Base-by-base conservation (phyloP, 2,329 filamentous ascomycete genomes). In the Catunica adiposa region DNA sequence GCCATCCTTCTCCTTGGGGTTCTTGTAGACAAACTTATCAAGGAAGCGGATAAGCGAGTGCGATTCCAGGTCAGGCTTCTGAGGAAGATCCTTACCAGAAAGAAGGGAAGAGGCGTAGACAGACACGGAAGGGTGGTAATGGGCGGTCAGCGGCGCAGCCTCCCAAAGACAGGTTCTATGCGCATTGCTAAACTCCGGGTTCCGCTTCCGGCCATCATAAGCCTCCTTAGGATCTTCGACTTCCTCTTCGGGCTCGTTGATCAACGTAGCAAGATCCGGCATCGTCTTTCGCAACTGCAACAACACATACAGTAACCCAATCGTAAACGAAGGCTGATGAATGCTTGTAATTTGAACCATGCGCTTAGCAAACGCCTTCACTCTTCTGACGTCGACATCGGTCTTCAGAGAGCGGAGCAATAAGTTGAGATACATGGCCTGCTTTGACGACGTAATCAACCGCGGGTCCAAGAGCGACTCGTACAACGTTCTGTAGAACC, bases 21-120 rank as follows among this genome's bases (percentile, higher is more conserved):
- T 95, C 62, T 87, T 84, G 75, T 97, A 98, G n/a, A 95, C 88
- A 68, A 98, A 98, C 62, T 94, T 89, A 70, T 98, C 92, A 57
- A 98, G 75, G 75, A 98, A 98, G 67, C 94, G 85, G 64, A 92
- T 92, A 51, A 98, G 77, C 1, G 87, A 92, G 67, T 97, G 90
- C 57, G 88, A 83, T 15, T 86, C 83, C 53, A 96, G 75, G 63
- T 98, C 92, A 0, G 92, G 89, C 68, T 97, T 97, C 60, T 86
- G 80, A 59, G 86, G 83, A 67, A 87, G 82, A 53, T 80, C 76
- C 61, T 83, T 77, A 58, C 81, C 78, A 52, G 77, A 73, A 7
- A 94, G 69, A 40, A 97, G 71, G 56, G 82, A 80, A 15, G 76
- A 73, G 1, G 90, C 89, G 64, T 89, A 90, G 3, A 96, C 78